These are phyloP conservation scores for Trichosporon asahii DNA, from an alignment of 1,284 basidiomycete species.

Conservation along the genomic window DNA sequence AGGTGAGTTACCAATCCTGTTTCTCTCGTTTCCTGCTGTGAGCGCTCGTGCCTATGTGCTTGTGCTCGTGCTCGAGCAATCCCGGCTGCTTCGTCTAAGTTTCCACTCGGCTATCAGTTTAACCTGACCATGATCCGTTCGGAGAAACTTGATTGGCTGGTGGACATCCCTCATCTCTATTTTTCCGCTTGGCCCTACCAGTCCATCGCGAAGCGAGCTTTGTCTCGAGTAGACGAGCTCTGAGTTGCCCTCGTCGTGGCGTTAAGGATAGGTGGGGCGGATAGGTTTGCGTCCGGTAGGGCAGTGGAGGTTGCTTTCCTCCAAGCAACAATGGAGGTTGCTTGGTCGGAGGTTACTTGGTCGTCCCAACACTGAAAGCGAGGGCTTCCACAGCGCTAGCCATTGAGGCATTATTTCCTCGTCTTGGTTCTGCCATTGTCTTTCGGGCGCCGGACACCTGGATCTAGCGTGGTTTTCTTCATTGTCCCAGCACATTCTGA, in stretches of 20 bases:
- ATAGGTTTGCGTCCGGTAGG: not conserved
- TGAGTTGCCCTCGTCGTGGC: not conserved
- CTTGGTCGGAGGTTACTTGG: too few relatives aligned
- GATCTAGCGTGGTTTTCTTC: too few relatives aligned
- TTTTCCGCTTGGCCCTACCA: not conserved
- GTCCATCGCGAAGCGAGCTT: not conserved
- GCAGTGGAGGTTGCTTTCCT: too few relatives aligned
- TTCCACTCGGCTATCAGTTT: constrained; percentile 3
- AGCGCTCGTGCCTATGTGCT: not conserved
- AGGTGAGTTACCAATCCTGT: constrained; percentile 59
- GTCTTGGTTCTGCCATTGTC: too few relatives aligned
- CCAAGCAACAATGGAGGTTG: too few relatives aligned
- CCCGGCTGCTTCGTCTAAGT: not conserved
- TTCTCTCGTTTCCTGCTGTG: not conserved
- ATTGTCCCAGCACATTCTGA: too few relatives aligned
- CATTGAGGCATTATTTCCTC: too few relatives aligned
- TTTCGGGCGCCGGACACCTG: too few relatives aligned
- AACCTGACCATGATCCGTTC: not conserved
- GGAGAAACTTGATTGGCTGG: not conserved
- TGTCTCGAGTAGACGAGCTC: not conserved
- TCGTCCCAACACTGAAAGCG: too few relatives aligned
- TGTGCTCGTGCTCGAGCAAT: not conserved
- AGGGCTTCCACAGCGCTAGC: too few relatives aligned
- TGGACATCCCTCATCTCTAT: not conserved
- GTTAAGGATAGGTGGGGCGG: not conserved